Evolutionary conservation across 2,329 filamentous ascomycete species (phyloP).

Genomic region (Plenodomus lindquistii): DNA sequence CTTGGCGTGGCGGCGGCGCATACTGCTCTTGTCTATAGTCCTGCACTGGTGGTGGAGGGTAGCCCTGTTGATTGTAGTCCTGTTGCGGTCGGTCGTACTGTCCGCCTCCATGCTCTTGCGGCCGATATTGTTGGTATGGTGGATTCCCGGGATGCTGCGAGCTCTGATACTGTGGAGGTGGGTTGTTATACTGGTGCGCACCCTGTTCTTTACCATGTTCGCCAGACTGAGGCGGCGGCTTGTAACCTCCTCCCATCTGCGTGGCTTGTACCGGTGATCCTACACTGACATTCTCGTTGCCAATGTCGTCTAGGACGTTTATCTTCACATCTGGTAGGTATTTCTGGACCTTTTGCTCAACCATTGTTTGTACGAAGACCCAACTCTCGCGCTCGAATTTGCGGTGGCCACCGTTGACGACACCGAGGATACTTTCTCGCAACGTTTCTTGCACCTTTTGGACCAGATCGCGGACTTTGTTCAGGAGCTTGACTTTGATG

Average conservation of each 20-base stretch:
- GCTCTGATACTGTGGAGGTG: neutral
- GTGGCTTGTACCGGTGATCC: conserved; percentile 20
- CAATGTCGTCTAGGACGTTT: conserved; percentile 34
- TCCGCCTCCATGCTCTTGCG: conserved; percentile 2
- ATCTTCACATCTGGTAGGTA: conserved; percentile 37
- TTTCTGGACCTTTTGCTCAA: conserved; percentile 35
- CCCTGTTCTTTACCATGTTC: conserved; percentile 3
- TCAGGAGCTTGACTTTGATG: conserved; percentile 31
- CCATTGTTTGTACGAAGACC: conserved; percentile 36
- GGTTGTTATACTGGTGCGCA: neutral
- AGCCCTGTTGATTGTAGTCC: conserved; percentile 4
- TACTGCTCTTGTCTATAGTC: conserved; percentile 4
- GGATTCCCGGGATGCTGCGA: neutral
- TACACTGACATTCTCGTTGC: conserved; percentile 35
- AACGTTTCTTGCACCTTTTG: conserved; percentile 35
- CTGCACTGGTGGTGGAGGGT: neutral
- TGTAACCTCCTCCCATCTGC: conserved; percentile 15
- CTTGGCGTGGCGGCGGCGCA: conserved; percentile 4
- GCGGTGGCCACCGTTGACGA: conserved; percentile 36
- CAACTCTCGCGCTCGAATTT: conserved; percentile 36
- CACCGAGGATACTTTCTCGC: conserved; percentile 33
- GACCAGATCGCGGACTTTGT: conserved; percentile 31
- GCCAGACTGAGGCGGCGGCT: conserved; percentile 3
- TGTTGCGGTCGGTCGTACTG: conserved; percentile 8
- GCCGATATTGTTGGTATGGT: neutral